Conservation (phyloP, 495 filamentous ascomycete species). For the Penicillium lagena region DNA sequence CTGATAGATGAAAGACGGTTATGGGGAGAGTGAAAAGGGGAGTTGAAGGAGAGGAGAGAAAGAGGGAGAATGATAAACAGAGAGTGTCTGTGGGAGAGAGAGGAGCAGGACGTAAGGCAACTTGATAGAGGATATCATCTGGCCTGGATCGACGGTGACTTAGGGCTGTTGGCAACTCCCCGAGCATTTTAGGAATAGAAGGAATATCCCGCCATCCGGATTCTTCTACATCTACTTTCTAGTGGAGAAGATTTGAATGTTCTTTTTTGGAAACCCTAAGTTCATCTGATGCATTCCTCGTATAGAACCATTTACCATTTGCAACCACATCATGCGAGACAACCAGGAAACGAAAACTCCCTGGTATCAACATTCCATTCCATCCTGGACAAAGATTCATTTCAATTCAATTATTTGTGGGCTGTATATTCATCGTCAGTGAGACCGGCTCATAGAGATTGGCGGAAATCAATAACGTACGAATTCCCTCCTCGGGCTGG, state of each 20-base stretch:
- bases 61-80: background rate
- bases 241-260: background rate
- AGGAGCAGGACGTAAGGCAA: background rate
- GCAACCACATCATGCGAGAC: no score
- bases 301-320: background rate
- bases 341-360: no score
- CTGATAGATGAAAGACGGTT: no score
- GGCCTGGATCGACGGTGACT: background rate
- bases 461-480: constrained; percentile 42
- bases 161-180: background rate
- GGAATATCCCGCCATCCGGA: background rate
- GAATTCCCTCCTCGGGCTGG: constrained; percentile 60
- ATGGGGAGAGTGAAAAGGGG: no score
- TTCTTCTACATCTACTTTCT: no score
- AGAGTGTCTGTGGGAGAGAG: background rate
- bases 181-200: constrained; percentile 1
- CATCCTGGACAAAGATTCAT: background rate
- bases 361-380: background rate
- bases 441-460: constrained; percentile 22
- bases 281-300: constrained; percentile 12
- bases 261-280: background rate
- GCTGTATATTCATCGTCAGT: constrained; percentile 26
- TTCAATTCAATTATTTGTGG: constrained; percentile 31
- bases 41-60: background rate
- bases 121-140: background rate